phyloP scores from a whole-genome alignment of 306 rosid genomes.

The Cicer bijugum region DNA sequence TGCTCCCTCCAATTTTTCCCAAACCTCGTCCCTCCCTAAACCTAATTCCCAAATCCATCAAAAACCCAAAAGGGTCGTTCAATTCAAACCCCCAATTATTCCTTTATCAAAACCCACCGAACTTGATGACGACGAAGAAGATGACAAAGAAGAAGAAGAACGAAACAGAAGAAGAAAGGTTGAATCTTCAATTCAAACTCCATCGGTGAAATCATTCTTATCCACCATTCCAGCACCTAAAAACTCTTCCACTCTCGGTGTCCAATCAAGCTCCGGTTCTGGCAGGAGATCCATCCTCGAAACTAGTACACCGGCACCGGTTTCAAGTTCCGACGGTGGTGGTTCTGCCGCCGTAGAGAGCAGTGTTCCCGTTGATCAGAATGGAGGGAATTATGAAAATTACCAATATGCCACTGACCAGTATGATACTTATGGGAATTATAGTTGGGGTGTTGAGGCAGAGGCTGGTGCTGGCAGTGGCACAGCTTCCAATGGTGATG shows the following conservation, averaged over 20 bases:
- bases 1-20: neutral
- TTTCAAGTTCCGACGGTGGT: constrained; percentile 39
- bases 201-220: constrained; percentile 68
- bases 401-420: constrained; percentile 53
- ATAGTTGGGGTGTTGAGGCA: constrained; percentile 52
- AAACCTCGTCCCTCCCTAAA: constrained; percentile 43
- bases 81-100: constrained; percentile 72
- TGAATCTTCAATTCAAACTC: constrained; percentile 50
- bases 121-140: constrained; percentile 55
- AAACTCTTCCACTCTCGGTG: constrained; percentile 69
- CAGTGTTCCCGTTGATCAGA: constrained; percentile 43
- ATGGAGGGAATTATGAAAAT: constrained; percentile 42
- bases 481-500: constrained; percentile 41
- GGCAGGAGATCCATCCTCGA: constrained; percentile 74
- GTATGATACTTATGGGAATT: constrained; percentile 54
- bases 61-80: constrained; percentile 64
- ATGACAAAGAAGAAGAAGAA: constrained; percentile 52
- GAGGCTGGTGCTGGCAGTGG: constrained; percentile 49
- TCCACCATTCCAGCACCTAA: constrained; percentile 83
- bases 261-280: constrained; percentile 56
- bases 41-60: constrained; percentile 60
- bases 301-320: constrained; percentile 42
- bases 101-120: constrained; percentile 49
- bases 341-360: neutral
- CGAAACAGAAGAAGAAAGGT: constrained; percentile 52